phyloP scores from a whole-genome alignment of 352 stramenopile genomes.

The Phytophthora palmivora region DNA sequence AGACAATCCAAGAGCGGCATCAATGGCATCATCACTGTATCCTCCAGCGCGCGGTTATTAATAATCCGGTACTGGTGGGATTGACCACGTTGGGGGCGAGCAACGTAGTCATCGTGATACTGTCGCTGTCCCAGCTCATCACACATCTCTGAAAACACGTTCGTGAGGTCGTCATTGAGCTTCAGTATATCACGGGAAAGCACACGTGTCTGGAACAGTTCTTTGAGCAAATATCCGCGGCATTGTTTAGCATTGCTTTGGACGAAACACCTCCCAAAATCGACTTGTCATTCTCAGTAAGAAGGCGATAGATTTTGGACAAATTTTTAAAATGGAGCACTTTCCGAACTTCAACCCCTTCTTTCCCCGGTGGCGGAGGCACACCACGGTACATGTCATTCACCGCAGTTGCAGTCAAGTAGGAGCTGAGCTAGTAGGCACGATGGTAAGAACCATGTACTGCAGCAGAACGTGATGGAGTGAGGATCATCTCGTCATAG shows the following conservation, averaged over 20 bases:
- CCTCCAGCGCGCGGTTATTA: conserved; percentile 33
- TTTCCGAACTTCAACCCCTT: conserved; percentile 29
- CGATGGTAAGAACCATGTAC: conserved; percentile 31
- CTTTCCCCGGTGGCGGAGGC: neutral
- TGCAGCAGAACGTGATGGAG: conserved; percentile 31
- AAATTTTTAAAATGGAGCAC: conserved; percentile 30
- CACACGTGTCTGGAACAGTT: conserved; percentile 39
- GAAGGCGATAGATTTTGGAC: conserved; percentile 31
- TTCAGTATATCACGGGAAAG: conserved; percentile 43
- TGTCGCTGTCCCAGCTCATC: conserved; percentile 26
- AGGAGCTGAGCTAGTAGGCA: conserved; percentile 31
- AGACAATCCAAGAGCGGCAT: conserved; percentile 42
- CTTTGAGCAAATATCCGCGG: conserved; percentile 29
- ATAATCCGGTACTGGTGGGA: conserved; percentile 29
- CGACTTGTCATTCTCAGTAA: conserved; percentile 29
- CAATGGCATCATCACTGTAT: conserved; percentile 33
- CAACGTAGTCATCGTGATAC: conserved; percentile 32
- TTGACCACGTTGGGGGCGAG: neutral
- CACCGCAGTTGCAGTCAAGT: conserved; percentile 29
- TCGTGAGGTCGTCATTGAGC: conserved; percentile 41
- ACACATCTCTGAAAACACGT: conserved; percentile 40
- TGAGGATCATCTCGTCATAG: conserved; percentile 40
- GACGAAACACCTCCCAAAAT: conserved; percentile 23
- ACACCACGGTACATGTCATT: conserved; percentile 31
- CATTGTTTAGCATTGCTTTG: conserved; percentile 27